Evolutionary conservation across 2,329 filamentous ascomycete species (phyloP), one percentile per base, ranked within the genome.

Genomic region (Colletotrichum ledebouriae): DNA sequence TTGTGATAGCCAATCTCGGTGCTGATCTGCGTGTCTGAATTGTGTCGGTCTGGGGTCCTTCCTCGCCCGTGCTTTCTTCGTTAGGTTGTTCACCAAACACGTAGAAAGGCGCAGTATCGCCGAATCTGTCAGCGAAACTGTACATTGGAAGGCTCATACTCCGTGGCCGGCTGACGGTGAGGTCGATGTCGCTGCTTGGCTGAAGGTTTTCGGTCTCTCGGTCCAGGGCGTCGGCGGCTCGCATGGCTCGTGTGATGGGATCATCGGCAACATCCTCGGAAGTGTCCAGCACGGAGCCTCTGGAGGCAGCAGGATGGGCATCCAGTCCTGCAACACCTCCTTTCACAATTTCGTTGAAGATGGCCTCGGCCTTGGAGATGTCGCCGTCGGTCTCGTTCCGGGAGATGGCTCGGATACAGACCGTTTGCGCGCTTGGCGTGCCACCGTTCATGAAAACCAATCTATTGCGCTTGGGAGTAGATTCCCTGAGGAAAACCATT

Each of bases 361-460:
- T 78, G 2, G 75, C 74, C 73, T 86, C 84, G 0, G 88, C 88
- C 65, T 80, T 79, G n/a, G 73, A 71, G 13, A 82, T 71, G 71
- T 87, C 80, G 2, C 86, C 87, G 44, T 80, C 73, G 1, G 85
- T 86, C 62, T 85, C 77, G 66, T 87, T 79, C 59, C 85, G 76
- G 75, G 84, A 84, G 58, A 91, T 88, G 34, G 80, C 79, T 41
- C 79, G 77, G 63, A 90, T 82, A 72, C 88, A 90, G 25, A 84
- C 78, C 6, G 83, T 77, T 60, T 85, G 84, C 1, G 87, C 87
- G 63, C 83, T 81, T 10, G 85, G 80, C 3, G 85, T 86, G 10
- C 89, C 87, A 3, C 88, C 89, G 59, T 88, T 84, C 76, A 89
- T 79, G 71, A 91, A 89, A 7, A 89, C 88, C 4, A 90, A 75